Evolutionary conservation across 2,329 filamentous ascomycete species (phyloP).

Genomic region (Nothophoma quercina): DNA sequence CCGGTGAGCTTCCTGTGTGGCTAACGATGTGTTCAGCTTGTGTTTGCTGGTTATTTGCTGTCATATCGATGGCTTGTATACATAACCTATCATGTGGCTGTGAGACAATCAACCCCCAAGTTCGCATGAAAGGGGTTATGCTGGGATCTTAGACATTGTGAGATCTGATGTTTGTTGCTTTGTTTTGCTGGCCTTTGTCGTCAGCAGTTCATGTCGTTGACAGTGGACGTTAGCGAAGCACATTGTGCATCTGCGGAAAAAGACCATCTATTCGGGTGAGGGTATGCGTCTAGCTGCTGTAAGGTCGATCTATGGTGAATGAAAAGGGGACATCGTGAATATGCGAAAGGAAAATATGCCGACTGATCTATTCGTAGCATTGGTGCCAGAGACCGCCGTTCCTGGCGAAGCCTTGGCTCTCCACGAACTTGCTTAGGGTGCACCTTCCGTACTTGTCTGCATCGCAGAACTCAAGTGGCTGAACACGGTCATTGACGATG

Average conservation of each 20-base stretch:
- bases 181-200: not conserved
- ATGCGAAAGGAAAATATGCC: not conserved
- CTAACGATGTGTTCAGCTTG: not conserved
- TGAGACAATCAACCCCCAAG: not conserved
- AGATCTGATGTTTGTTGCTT: not conserved
- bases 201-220: not conserved
- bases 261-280: not conserved
- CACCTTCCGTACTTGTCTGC: constrained; percentile 77
- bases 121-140: not conserved
- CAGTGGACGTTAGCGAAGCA: not conserved
- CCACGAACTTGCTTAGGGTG: constrained; percentile 71
- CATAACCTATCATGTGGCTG: not conserved
- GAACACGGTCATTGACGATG: constrained; percentile 83
- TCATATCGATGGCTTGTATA: constrained; percentile 7
- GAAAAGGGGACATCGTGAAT: not conserved
- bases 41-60: constrained; percentile 16
- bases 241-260: not conserved
- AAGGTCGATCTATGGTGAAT: not conserved
- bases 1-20: not conserved
- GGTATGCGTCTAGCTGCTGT: not conserved
- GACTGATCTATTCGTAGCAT: constrained; percentile 55
- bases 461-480: constrained; percentile 73
- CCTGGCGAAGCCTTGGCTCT: constrained; percentile 76
- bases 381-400: constrained; percentile 75
- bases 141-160: not conserved